phyloP scores from a whole-genome alignment of 2,329 filamentous ascomycete genomes.

The Chaetomium globosum region DNA sequence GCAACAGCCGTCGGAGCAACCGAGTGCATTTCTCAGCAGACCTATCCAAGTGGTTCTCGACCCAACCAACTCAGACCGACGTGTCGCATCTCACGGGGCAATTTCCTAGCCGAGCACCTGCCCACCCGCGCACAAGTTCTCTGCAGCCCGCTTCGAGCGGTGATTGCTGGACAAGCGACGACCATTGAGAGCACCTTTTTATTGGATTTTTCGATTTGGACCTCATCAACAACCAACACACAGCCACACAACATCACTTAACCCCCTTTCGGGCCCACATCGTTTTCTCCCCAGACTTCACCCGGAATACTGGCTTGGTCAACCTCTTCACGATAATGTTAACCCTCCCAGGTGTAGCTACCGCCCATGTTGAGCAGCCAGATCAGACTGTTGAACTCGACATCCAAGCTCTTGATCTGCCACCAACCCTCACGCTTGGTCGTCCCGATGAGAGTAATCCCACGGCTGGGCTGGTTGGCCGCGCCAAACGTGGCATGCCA shows the following conservation, averaged over 20 bases:
- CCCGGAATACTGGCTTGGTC: neutral
- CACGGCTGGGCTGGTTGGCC: constrained; percentile 39
- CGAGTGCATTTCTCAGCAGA: neutral
- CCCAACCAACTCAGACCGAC: neutral
- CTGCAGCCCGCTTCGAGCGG: constrained; percentile 9
- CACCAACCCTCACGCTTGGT: constrained; percentile 38
- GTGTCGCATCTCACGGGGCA: neutral
- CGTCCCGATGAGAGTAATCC: constrained; percentile 40
- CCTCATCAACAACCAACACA: neutral
- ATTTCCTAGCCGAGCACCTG: constrained; percentile 13
- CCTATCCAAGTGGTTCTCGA: neutral
- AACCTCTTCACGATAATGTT: constrained; percentile 14
- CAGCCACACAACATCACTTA: neutral
- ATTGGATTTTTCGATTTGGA: neutral
- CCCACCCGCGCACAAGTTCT: constrained; percentile 24
- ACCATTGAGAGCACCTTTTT: neutral
- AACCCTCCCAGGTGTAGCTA: constrained; percentile 40
- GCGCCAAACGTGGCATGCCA: constrained; percentile 42
- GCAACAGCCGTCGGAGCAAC: constrained; percentile 13
- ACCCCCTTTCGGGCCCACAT: neutral
- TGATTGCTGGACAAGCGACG: neutral
- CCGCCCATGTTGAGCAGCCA: constrained; percentile 42
- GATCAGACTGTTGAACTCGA: constrained; percentile 42
- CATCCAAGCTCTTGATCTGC: constrained; percentile 40
- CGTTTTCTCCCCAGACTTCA: neutral